These are phyloP conservation scores for Corymbia citriodora DNA, from an alignment of 441 rosid species.

Conservation along the genomic window DNA sequence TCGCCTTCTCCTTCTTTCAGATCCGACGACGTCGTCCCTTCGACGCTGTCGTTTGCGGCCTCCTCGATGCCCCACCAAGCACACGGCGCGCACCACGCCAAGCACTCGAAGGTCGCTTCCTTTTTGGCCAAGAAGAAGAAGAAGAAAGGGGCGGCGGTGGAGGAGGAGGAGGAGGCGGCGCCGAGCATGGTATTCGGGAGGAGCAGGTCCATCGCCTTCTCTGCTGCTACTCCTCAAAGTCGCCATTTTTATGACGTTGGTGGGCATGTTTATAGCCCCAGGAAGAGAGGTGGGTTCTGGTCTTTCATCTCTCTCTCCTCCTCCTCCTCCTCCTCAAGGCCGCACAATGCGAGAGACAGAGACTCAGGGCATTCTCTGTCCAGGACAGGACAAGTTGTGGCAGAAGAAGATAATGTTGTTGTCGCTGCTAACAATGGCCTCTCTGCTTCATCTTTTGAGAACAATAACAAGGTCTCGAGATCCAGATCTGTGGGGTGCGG, in stretches of 20 bases:
- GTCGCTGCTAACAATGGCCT: constrained; percentile 35
- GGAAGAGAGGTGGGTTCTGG: constrained; percentile 76
- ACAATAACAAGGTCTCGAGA: constrained; percentile 85
- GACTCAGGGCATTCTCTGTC: constrained; percentile 35
- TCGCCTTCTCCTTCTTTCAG: constrained; percentile 65
- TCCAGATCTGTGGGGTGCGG: constrained; percentile 99
- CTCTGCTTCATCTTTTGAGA: constrained; percentile 49
- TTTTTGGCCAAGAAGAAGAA: constrained; percentile 76
- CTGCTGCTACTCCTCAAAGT: constrained; percentile 32
- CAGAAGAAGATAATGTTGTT: constrained; percentile 44
- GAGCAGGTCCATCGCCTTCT: constrained; percentile 57
- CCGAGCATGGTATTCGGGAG: constrained; percentile 52
- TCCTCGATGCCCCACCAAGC: background rate
- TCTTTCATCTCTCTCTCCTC: constrained; percentile 62
- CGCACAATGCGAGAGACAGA: constrained; percentile 6
- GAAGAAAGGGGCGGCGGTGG: constrained; percentile 35
- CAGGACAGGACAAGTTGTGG: constrained; percentile 23
- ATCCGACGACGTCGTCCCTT: constrained; percentile 41
- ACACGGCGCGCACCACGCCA: constrained; percentile 20
- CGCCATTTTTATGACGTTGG: constrained; percentile 27
- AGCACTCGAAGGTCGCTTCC: constrained; percentile 57
- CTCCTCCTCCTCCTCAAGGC: constrained; percentile 25
- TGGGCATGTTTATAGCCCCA: constrained; percentile 46
- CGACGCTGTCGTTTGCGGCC: background rate
- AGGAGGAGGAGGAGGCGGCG: constrained; percentile 38